Conservation (phyloP, 352 stramenopile genomes). For the Phytophthora sansomeana region DNA sequence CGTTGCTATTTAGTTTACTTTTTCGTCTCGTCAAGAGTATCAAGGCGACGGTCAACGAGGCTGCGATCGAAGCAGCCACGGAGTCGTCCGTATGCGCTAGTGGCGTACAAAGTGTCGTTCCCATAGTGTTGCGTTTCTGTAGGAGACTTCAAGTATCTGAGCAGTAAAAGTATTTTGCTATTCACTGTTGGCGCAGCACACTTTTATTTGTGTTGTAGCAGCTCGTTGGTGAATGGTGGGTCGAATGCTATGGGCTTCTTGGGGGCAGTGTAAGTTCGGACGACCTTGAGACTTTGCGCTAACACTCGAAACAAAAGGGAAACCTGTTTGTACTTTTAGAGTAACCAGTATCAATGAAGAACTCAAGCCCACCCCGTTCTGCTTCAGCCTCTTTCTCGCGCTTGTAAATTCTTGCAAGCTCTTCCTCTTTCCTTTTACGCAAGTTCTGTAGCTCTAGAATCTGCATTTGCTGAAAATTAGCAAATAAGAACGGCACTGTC, state of each 20-base stretch:
- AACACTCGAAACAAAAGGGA: background rate
- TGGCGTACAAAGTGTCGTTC: slow-evolving; percentile 16
- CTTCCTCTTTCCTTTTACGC: slow-evolving; percentile 23
- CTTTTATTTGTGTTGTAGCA: slow-evolving; percentile 10
- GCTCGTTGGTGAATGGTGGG: slow-evolving; percentile 16
- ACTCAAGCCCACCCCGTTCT: slow-evolving; percentile 12
- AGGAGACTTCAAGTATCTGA: slow-evolving; percentile 22
- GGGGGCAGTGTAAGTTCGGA: slow-evolving; percentile 11
- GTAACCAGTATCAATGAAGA: background rate
- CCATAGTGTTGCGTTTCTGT: slow-evolving; percentile 17
- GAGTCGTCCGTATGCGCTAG: slow-evolving; percentile 19
- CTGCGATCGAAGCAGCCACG: slow-evolving; percentile 30
- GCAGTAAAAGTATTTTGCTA: slow-evolving; percentile 18
- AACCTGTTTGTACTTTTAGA: background rate
- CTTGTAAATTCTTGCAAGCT: slow-evolving; percentile 26
- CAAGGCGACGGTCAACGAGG: slow-evolving; percentile 10
- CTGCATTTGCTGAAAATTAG: slow-evolving; percentile 9
- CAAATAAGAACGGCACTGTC: background rate
- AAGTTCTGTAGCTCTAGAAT: slow-evolving; percentile 24
- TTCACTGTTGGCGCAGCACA: slow-evolving; percentile 1
- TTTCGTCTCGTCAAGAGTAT: slow-evolving; percentile 19
- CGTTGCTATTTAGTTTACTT: slow-evolving; percentile 32
- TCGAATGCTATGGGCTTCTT: slow-evolving; percentile 11
- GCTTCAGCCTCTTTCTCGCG: slow-evolving; percentile 19
- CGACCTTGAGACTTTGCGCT: slow-evolving; percentile 10